Percentiles rank a stretch among this genome's conserved stretches.
These are phyloP conservation scores for Sistotremastrum niveocremeum DNA, from an alignment of 768 basidiomycete genomes.

Conservation along the genomic window DNA sequence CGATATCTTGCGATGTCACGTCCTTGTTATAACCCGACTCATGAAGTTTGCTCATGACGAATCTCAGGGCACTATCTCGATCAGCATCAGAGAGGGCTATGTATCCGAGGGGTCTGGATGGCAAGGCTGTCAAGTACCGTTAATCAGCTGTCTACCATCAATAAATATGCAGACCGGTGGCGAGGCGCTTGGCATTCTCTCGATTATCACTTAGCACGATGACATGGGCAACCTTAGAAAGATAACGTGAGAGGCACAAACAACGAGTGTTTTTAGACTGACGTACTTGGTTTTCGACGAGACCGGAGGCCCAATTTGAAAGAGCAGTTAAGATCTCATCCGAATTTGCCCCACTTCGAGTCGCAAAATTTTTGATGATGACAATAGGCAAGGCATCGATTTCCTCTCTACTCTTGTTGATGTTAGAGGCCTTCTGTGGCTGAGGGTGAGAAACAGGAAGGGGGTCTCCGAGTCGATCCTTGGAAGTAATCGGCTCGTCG, in stretches of 20 bases:
- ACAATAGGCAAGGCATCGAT: constrained; percentile 69
- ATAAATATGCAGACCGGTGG: constrained; percentile 41
- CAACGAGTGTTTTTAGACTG: neutral
- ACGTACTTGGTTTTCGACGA: constrained; percentile 67
- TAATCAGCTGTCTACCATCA: neutral
- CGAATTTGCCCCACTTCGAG: constrained; percentile 35
- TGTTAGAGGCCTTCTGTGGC: no score
- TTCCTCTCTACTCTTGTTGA: constrained; percentile 11
- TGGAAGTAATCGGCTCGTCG: constrained; percentile 41
- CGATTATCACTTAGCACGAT: constrained; percentile 83
- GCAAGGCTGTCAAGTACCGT: constrained; percentile 41
- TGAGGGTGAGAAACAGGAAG: no score
- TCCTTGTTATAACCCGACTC: constrained; percentile 26
- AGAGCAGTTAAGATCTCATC: constrained; percentile 67
- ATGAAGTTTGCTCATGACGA: constrained; percentile 65
- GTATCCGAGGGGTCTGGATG: constrained; percentile 66
- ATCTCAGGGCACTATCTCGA: constrained; percentile 58
- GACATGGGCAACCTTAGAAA: constrained; percentile 71
- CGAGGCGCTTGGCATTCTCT: constrained; percentile 73
- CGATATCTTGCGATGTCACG: constrained; percentile 20
- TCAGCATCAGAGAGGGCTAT: constrained; percentile 84
- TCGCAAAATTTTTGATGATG: constrained; percentile 67
- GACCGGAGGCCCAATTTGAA: constrained; percentile 70
- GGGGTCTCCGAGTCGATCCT: constrained; percentile 13
- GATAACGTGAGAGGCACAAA: constrained; percentile 3